These are phyloP conservation scores for Claviceps paspali DNA, from an alignment of 2,329 filamentous ascomycete species.

Conservation along the genomic window DNA sequence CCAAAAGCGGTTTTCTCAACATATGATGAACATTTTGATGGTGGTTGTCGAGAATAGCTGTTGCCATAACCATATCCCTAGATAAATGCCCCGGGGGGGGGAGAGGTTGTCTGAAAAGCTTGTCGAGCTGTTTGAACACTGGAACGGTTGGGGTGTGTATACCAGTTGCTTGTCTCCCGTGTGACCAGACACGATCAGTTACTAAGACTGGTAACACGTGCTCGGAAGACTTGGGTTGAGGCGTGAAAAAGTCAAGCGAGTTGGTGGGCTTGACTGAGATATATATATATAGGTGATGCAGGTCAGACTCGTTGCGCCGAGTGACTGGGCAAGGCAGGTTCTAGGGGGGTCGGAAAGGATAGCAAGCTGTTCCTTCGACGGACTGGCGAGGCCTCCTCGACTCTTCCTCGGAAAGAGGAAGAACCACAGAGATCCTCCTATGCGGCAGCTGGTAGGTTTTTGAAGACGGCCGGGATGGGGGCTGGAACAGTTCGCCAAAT, in stretches of 20 bases:
- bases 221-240: not conserved
- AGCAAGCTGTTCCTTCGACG: conserved; percentile 79
- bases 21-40: conserved; percentile 32
- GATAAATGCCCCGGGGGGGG: not conserved
- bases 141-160: not conserved
- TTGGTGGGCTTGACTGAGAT: not conserved
- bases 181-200: conserved; percentile 2
- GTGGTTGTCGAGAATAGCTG: conserved; percentile 39
- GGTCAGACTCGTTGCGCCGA: conserved; percentile 1
- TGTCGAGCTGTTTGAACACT: not conserved
- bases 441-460: conserved; percentile 89
- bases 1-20: conserved; percentile 28
- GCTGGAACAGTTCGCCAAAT: conserved; percentile 32
- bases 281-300: conserved; percentile 1
- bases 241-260: not conserved
- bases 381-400: conserved; percentile 96
- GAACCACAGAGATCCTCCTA: conserved; percentile 95
- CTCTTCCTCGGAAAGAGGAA: conserved; percentile 99
- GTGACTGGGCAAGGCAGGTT: conserved; percentile 24
- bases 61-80: conserved; percentile 51
- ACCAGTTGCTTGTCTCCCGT: not conserved
- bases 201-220: conserved; percentile 1
- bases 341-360: conserved; percentile 95
- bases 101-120: not conserved
- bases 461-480: conserved; percentile 38